A percentile compares a stretch with the other conserved stretches of the same genome.
These are phyloP conservation scores for Curvularia eragrostidis DNA, from an alignment of 2,329 filamentous ascomycete genomes.

Conservation along the genomic window DNA sequence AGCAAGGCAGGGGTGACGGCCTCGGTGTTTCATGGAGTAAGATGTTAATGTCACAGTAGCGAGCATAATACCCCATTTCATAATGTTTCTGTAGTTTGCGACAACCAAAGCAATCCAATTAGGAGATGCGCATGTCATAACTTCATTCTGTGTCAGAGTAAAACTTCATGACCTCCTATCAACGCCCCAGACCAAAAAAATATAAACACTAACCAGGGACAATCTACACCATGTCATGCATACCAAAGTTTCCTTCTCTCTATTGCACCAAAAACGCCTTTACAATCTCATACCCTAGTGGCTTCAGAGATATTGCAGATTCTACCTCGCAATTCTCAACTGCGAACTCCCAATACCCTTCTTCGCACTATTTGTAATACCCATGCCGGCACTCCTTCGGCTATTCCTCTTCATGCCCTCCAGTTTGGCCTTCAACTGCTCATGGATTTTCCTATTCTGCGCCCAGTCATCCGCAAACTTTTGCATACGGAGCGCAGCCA, in stretches of 20 bases:
- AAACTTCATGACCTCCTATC: background rate
- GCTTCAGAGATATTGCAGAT: background rate
- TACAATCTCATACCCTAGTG: background rate
- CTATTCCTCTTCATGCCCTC: conserved; percentile 51
- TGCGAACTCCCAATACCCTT: conserved; percentile 56
- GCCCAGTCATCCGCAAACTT: conserved; percentile 59
- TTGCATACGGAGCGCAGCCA: conserved; percentile 61
- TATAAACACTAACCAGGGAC: background rate
- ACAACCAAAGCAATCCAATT: background rate
- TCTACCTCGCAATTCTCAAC: conserved; percentile 35
- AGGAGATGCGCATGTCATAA: conserved; percentile 4
- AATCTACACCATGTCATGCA: conserved; percentile 21
- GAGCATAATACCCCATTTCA: background rate
- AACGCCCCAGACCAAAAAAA: background rate
- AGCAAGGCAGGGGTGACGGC: background rate
- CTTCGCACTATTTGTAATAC: conserved; percentile 45
- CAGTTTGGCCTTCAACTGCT: conserved; percentile 54
- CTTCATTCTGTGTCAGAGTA: conserved; percentile 12
- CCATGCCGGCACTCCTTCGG: conserved; percentile 27
- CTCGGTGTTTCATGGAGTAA: background rate
- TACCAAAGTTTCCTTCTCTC: conserved; percentile 48
- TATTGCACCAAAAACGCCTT: background rate
- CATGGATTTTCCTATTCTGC: conserved; percentile 57
- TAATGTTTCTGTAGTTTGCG: background rate
- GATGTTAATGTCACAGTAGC: background rate